These are phyloP conservation scores for Helminthosporium solani DNA, from an alignment of 2,329 filamentous ascomycete genomes.

Conservation along the genomic window DNA sequence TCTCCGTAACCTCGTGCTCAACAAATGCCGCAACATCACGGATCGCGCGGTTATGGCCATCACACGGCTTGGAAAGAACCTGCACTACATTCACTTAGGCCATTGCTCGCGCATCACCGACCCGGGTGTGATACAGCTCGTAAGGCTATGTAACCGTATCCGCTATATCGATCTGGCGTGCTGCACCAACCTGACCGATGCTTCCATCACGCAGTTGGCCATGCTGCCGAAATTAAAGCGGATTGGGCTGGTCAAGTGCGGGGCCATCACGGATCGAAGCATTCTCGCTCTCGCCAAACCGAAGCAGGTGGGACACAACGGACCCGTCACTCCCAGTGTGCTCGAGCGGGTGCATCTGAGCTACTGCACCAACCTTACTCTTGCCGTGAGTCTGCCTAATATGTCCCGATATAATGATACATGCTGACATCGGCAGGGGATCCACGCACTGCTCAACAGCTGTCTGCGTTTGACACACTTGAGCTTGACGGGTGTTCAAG, in stretches of 20 bases:
- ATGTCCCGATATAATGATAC: neutral
- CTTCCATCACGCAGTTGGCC: slow-evolving; percentile 80
- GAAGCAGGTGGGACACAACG: slow-evolving; percentile 55
- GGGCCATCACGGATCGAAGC: slow-evolving; percentile 83
- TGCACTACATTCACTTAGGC: slow-evolving; percentile 94
- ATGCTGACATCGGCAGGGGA: slow-evolving; percentile 62
- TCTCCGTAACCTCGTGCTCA: slow-evolving; percentile 86
- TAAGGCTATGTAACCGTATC: slow-evolving; percentile 86
- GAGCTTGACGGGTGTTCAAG: slow-evolving; percentile 88
- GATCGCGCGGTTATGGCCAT: slow-evolving; percentile 86
- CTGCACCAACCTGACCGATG: slow-evolving; percentile 83
- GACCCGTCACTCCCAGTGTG: slow-evolving; percentile 61
- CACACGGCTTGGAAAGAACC: slow-evolving; percentile 85
- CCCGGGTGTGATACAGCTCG: slow-evolving; percentile 77
- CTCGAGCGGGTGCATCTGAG: slow-evolving; percentile 94
- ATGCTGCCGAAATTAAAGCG: slow-evolving; percentile 88
- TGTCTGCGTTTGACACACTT: slow-evolving; percentile 92
- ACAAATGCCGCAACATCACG: slow-evolving; percentile 91
- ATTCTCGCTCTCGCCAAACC: slow-evolving; percentile 80
- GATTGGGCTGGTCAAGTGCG: slow-evolving; percentile 93
- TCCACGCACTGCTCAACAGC: slow-evolving; percentile 82
- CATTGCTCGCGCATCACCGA: slow-evolving; percentile 93
- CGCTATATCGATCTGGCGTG: slow-evolving; percentile 98
- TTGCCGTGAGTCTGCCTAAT: slow-evolving; percentile 62
- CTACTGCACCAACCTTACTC: slow-evolving; percentile 83